Evolutionary conservation across 768 basidiomycete genomes (phyloP), one percentile per base, ranked within the genome.

Genomic region (Kwoniella botswanensis): DNA sequence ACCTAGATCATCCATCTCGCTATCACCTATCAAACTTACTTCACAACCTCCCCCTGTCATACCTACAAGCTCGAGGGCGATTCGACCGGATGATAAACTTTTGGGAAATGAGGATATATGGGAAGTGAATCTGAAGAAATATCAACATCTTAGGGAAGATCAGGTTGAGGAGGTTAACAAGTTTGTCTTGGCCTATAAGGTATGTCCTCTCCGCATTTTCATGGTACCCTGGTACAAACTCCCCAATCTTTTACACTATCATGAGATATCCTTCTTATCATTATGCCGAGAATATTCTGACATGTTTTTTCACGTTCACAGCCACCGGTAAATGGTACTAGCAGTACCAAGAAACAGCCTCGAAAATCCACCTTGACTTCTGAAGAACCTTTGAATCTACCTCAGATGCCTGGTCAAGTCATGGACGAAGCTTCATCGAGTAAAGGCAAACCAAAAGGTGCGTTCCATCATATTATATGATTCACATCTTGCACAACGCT

Each of bases 81-180:
- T 74, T 10, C 50, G 73, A 43, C 56, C 69, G 11, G 74, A 75
- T 26, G 76, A 76, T 57, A 55, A 44, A 9, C 44, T 80, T 7
- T 24, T 59, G 10, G 79, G 76, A 1, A 67, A 66, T 22, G 79
- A 80, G 62, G 72, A 73, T 58, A 65, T 80, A 21, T 80, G 79
- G 79, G 74, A 76, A 52, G 70, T 68, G 12, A 67, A 63, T 1
- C 57, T 78, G 52, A 66, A 73, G 52, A 35, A 18, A 6, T 80
- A 80, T 71, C 79, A 80, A 69, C 24, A 18, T 29, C 74, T 60
- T 22, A 63, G 79, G 53, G 79, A 80, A 71, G 57, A 56, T 22
- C 74, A 79, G 50, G 78, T 73, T 26, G 72, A 64, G 21, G 68
- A 72, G 58, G 70, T 77, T 61, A 56, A 63, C 21, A 58, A 57